These are phyloP conservation scores for Emergomyces africanus DNA, from an alignment of 2,329 filamentous ascomycete genomes.

Conservation along the genomic window DNA sequence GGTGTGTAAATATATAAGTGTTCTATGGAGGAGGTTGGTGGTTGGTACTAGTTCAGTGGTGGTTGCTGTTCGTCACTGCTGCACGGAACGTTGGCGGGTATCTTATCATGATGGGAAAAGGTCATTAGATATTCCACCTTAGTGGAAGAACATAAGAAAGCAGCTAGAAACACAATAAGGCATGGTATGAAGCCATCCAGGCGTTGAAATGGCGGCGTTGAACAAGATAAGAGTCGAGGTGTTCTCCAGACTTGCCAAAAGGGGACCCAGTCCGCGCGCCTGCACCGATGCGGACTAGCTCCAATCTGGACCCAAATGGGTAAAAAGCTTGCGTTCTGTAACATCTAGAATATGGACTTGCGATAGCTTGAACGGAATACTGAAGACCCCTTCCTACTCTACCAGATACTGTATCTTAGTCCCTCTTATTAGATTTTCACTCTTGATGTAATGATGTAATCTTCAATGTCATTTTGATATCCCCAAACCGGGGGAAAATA, in stretches of 20 bases:
- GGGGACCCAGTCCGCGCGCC: too few relatives aligned
- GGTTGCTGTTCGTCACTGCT: slow-evolving; percentile 1
- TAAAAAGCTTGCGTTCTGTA: too few relatives aligned
- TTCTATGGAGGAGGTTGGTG: neutral
- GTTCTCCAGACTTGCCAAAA: neutral
- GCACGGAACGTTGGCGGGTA: neutral
- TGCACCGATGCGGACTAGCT: slow-evolving; percentile 1
- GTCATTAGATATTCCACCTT: neutral
- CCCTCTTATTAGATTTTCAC: too few relatives aligned
- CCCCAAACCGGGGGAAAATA: too few relatives aligned
- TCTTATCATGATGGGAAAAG: slow-evolving; percentile 1
- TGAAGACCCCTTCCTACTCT: too few relatives aligned
- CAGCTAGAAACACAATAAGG: neutral
- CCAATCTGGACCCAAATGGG: too few relatives aligned
- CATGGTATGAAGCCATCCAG: neutral
- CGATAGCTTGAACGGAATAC: too few relatives aligned
- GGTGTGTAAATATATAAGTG: neutral
- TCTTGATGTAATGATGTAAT: too few relatives aligned
- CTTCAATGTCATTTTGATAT: too few relatives aligned
- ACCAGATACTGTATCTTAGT: too few relatives aligned
- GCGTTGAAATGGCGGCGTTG: neutral
- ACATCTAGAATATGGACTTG: too few relatives aligned
- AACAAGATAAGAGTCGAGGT: neutral
- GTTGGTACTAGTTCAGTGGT: neutral
- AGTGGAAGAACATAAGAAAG: neutral